These are phyloP conservation scores for Tolypocladium tropicale DNA, from an alignment of 2,329 filamentous ascomycete genomes.

Conservation along the genomic window DNA sequence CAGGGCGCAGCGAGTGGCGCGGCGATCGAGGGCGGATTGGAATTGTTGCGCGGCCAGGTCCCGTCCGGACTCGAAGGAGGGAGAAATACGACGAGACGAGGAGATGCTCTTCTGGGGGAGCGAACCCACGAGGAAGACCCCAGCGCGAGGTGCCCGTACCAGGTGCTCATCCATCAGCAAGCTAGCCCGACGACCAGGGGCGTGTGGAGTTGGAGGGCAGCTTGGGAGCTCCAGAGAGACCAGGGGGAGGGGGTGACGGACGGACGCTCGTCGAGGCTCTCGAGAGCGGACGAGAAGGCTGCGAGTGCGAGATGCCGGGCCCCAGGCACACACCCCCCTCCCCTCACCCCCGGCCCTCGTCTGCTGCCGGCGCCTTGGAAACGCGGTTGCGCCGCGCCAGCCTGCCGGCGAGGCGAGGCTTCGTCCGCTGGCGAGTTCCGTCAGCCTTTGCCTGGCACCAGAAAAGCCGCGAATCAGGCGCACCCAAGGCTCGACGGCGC, in stretches of 20 bases:
- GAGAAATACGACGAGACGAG: background rate
- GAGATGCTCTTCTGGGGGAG: background rate
- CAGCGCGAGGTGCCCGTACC: background rate
- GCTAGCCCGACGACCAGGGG: background rate
- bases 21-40: background rate
- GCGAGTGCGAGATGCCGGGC: background rate
- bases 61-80: background rate
- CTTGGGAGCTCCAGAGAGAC: background rate
- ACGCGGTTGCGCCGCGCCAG: background rate
- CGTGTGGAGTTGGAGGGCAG: background rate
- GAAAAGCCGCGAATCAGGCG: background rate
- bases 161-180: background rate
- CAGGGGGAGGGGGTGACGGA: background rate
- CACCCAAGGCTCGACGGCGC: background rate
- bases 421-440: background rate
- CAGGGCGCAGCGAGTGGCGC: conserved; percentile 4
- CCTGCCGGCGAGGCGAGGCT: background rate
- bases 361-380: background rate
- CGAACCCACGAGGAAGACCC: background rate
- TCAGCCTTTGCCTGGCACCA: background rate
- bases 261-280: background rate
- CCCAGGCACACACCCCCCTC: background rate
- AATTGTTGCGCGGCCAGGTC: background rate
- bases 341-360: background rate
- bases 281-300: background rate